phyloP scores from a whole-genome alignment of 1,139 yeast genomes.

The Candida sp. region DNA sequence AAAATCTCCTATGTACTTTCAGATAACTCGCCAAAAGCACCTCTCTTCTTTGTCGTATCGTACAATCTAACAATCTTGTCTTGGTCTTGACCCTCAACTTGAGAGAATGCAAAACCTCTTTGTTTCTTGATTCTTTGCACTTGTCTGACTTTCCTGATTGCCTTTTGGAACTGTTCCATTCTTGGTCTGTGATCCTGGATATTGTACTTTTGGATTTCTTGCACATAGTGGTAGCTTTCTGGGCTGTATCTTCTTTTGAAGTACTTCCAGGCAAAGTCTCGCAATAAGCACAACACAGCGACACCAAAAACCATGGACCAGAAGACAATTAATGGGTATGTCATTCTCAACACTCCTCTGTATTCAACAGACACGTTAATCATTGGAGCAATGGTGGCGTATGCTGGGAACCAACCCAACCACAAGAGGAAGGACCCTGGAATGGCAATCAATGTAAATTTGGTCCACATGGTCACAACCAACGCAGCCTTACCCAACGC shows the following conservation, averaged over 20 bases:
- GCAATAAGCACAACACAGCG: slow-evolving; percentile 74
- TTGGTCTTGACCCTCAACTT: slow-evolving; percentile 92
- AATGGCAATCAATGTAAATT: slow-evolving; percentile 87
- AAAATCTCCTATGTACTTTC: slow-evolving; percentile 18
- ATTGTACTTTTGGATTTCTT: slow-evolving; percentile 95
- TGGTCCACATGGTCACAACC: slow-evolving; percentile 94
- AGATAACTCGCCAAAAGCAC: slow-evolving; percentile 51
- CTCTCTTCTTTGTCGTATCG: slow-evolving; percentile 82
- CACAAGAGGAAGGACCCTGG: slow-evolving; percentile 92
- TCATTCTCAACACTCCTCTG: slow-evolving; percentile 74
- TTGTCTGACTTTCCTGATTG: slow-evolving; percentile 96
- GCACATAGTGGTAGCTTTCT: slow-evolving; percentile 92
- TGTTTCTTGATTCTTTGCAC: slow-evolving; percentile 98
- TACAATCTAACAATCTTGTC: slow-evolving; percentile 91
- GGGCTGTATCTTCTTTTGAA: slow-evolving; percentile 92
- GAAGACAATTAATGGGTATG: slow-evolving; percentile 79
- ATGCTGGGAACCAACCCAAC: slow-evolving; percentile 87
- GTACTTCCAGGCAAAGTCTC: slow-evolving; percentile 96
- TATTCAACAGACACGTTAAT: slow-evolving; percentile 86
- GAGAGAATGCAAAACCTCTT: slow-evolving; percentile 98
- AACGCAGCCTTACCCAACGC: slow-evolving; percentile 96
- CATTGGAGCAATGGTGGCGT: slow-evolving; percentile 84
- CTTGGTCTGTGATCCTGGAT: slow-evolving; percentile 95
- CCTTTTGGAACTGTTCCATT: slow-evolving; percentile 96
- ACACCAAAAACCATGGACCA: slow-evolving; percentile 86